A percentile compares a stretch with the other conserved stretches of the same genome.
These are phyloP conservation scores for Pseudozyma tsukubaensis DNA, from an alignment of 1,284 basidiomycete genomes.

Conservation along the genomic window DNA sequence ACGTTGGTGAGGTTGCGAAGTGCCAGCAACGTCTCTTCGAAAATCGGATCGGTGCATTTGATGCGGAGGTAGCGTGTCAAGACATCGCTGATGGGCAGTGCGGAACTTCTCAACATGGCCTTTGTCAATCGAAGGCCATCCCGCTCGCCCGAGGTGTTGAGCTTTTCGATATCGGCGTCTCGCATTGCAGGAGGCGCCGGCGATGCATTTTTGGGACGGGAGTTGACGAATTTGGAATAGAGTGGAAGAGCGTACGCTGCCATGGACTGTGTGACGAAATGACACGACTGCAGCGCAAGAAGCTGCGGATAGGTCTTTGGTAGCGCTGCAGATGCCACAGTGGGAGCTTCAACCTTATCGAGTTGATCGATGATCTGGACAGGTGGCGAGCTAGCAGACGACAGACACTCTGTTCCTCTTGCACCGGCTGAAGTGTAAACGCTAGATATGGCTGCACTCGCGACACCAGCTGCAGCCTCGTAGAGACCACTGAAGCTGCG, in stretches of 20 bases:
- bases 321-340: conserved; percentile 78
- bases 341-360: conserved; percentile 84
- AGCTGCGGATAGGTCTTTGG: conserved; percentile 83
- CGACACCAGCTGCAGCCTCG: conserved; percentile 61
- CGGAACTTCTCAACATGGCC: conserved; percentile 84
- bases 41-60: conserved; percentile 86
- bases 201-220: conserved; percentile 25
- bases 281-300: conserved; percentile 86
- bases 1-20: conserved; percentile 87
- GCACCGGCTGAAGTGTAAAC: conserved; percentile 40
- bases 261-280: conserved; percentile 88
- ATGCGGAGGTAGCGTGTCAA: conserved; percentile 89
- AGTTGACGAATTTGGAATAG: conserved; percentile 74
- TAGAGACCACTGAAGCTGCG: conserved; percentile 57
- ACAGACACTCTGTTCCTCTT: conserved; percentile 40
- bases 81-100: conserved; percentile 89
- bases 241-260: conserved; percentile 78
- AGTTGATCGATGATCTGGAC: conserved; percentile 66
- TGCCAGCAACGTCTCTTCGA: conserved; percentile 82
- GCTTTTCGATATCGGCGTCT: conserved; percentile 68
- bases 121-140: conserved; percentile 75
- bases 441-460: conserved; percentile 56
- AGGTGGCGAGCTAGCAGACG: conserved; percentile 51
- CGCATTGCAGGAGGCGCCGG: conserved; percentile 72
- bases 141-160: conserved; percentile 14